Base-by-base conservation (phyloP, 1,284 basidiomycete species). In the Coriolopsis trogii region DNA sequence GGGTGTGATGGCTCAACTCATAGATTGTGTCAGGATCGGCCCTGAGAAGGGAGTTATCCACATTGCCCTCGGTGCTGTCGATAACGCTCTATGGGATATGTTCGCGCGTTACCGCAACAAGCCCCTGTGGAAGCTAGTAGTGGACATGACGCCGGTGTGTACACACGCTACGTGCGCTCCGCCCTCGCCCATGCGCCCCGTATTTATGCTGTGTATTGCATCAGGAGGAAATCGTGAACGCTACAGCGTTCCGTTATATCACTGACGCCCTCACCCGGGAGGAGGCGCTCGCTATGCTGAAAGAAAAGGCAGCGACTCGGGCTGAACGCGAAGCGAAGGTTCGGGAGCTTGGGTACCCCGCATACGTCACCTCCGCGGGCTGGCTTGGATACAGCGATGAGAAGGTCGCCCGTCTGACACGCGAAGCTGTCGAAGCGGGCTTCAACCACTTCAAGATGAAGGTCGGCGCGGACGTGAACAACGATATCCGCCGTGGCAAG, bases 391-490 rank as follows among this genome's bases (percentile, higher is more conserved):
- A 98, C 74, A 83, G 81, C 25, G 94, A 98, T 66, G 94, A 95
- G 66, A 98, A 98, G 70, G 85, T 98, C 40, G 82, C 85, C 3
- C 82, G 85, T 15, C 80, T 98, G 47, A 97, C 93, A 3, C 87
- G 87, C 64, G 90, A 92, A 67, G 91, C 94, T 25, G 79, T 98
- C 46, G 72, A 79, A 23, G 84, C 83, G 44, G 95, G 95, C 25
- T 96, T 96, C 82, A 93, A 92, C 75, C 92, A 95, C 73, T 95
- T 96, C 81, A 95, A 95, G 77, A 94, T 96, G 87, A 98, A 98
- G 76, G 94, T 98, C 56, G 95, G 95, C 49, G 87, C 89, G 30
- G 80, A 91, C 70, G 77, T 82, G 46, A 82, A 84, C 33, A 87
- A 89, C 66, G 95, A 98, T 73, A 76, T 95, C 45, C 87, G 93